Evolutionary conservation across 768 basidiomycete genomes (phyloP).

Genomic region (Zangia roseola): DNA sequence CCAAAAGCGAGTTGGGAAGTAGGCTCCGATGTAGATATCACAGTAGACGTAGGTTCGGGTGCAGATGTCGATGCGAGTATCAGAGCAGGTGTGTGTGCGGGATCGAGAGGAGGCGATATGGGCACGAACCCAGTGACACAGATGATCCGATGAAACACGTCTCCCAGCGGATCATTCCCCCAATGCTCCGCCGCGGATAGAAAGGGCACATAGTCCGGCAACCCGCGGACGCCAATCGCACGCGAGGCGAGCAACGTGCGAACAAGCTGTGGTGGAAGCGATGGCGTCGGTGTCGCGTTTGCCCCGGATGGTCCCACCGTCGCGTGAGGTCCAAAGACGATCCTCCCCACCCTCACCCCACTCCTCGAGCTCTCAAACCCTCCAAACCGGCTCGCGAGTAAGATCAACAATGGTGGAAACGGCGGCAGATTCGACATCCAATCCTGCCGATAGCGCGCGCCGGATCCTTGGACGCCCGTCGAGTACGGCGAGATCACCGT

Average conservation of each 20-base stretch:
- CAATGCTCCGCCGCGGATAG: slow-evolving; percentile 21
- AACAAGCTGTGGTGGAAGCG: slow-evolving; percentile 36
- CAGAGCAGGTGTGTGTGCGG: background rate
- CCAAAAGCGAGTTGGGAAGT: background rate
- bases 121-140: slow-evolving; percentile 45
- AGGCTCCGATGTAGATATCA: background rate
- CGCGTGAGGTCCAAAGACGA: slow-evolving; percentile 20
- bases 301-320: background rate
- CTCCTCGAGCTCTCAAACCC: slow-evolving; percentile 22
- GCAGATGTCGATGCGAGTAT: too few relatives aligned
- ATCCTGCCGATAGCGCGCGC: slow-evolving; percentile 7
- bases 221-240: slow-evolving; percentile 22
- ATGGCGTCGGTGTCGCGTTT: slow-evolving; percentile 15
- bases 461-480: slow-evolving; percentile 5
- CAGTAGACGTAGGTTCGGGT: background rate
- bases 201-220: slow-evolving; percentile 8
- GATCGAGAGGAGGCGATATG: slow-evolving; percentile 16
- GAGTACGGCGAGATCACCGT: slow-evolving; percentile 14
- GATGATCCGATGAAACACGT: slow-evolving; percentile 42
- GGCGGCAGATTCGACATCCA: slow-evolving; percentile 33
- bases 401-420: slow-evolving; percentile 29
- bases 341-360: slow-evolving; percentile 17
- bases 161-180: slow-evolving; percentile 31
- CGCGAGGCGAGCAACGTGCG: slow-evolving; percentile 22
- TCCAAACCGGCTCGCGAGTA: slow-evolving; percentile 19